These are phyloP conservation scores for Dothidotthia symphoricarpi DNA, from an alignment of 2,329 filamentous ascomycete species.

Conservation along the genomic window DNA sequence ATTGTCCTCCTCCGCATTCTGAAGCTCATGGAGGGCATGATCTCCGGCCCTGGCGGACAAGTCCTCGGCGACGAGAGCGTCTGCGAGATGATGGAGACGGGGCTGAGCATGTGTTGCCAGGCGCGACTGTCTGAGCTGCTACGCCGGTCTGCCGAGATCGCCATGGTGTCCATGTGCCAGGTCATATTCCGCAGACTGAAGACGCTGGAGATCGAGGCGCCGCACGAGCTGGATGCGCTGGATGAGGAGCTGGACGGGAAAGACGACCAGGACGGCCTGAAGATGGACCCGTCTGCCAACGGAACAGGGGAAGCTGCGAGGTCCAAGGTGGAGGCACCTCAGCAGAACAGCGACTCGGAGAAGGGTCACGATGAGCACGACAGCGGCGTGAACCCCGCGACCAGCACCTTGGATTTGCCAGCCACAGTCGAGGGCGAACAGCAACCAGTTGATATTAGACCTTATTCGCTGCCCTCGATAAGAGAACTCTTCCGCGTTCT, in stretches of 20 bases:
- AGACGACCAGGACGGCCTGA: conserved; percentile 64
- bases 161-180: conserved; percentile 99
- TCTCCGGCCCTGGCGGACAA: conserved; percentile 87
- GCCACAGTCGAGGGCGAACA: conserved; percentile 47
- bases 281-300: conserved; percentile 77
- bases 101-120: conserved; percentile 95
- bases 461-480: conserved; percentile 92
- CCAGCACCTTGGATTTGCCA: conserved; percentile 46
- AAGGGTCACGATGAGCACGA: conserved; percentile 38
- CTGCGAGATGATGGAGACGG: conserved; percentile 99
- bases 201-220: conserved; percentile 74
- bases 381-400: conserved; percentile 40
- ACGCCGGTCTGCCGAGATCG: conserved; percentile 86
- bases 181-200: conserved; percentile 95
- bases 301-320: conserved; percentile 54
- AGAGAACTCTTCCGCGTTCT: conserved; percentile 90
- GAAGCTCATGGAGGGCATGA: conserved; percentile 97
- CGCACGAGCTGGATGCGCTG: conserved; percentile 63
- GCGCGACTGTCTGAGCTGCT: conserved; percentile 86
- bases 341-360: conserved; percentile 35
- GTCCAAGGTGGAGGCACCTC: conserved; percentile 37
- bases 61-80: conserved; percentile 97
- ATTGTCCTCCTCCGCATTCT: conserved; percentile 92
- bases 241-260: conserved; percentile 67
- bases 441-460: conserved; percentile 62